A percentile compares a stretch with the other conserved stretches of the same genome.
These are phyloP conservation scores for Hypoxylon sp. DNA, from an alignment of 2,329 filamentous ascomycete species.

Conservation along the genomic window DNA sequence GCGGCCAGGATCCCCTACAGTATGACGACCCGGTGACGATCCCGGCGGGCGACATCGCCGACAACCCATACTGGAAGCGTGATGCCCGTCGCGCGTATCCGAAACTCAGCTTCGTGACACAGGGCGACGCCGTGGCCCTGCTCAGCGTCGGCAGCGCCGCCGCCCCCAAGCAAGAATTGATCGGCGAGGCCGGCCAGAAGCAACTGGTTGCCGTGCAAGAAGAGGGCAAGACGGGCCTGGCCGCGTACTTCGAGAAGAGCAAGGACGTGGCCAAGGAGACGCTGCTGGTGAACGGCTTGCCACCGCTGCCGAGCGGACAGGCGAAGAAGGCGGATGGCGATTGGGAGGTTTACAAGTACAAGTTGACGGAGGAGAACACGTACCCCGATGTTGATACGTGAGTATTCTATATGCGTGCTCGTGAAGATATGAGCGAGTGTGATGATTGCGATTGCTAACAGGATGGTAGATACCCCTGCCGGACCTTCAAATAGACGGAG, in stretches of 20 bases:
- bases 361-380: conserved; percentile 69
- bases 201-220: conserved; percentile 77
- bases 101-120: conserved; percentile 77
- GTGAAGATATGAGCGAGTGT: conserved; percentile 7
- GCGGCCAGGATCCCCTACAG: conserved; percentile 70
- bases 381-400: conserved; percentile 71
- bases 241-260: conserved; percentile 76
- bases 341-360: conserved; percentile 75
- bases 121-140: conserved; percentile 85
- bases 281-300: conserved; percentile 79
- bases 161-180: conserved; percentile 81
- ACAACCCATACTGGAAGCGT: conserved; percentile 97
- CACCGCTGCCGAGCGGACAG: conserved; percentile 83
- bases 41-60: conserved; percentile 86
- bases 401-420: conserved; percentile 49
- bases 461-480: conserved; percentile 66
- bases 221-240: conserved; percentile 73
- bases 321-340: conserved; percentile 57
- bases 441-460: conserved; percentile 44
- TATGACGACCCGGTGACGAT: conserved; percentile 86
- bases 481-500: conserved; percentile 63
- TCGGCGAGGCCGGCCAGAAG: conserved; percentile 75
- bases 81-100: conserved; percentile 87
- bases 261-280: conserved; percentile 57
- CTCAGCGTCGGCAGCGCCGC: conserved; percentile 85